A percentile compares a stretch with the other conserved stretches of the same genome.
Evolutionary conservation across 805 yeast genomes (phyloP).

Genomic region (Candida oleophila): DNA sequence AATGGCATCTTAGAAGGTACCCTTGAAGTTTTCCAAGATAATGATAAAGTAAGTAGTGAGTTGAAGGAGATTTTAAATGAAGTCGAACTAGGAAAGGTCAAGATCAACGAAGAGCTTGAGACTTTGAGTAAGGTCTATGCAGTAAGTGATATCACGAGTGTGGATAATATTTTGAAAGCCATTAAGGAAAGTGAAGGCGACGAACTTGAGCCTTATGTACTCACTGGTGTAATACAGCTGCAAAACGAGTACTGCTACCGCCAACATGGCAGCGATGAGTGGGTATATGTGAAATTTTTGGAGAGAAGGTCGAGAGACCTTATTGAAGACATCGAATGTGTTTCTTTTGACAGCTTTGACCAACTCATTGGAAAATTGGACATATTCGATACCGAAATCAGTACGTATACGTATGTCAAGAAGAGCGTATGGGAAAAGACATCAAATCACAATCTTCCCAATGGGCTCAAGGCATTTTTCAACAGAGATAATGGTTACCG

Average conservation of each 20-base stretch:
- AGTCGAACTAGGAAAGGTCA: conserved; percentile 13
- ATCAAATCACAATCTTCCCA: conserved; percentile 6
- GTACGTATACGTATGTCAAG: conserved; percentile 18
- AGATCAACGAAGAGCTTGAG: conserved; percentile 18
- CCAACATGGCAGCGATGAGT: conserved; percentile 16
- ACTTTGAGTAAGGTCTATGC: conserved; percentile 15
- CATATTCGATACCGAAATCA: conserved; percentile 9
- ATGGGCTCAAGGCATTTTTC: conserved; percentile 15
- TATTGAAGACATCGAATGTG: conserved; percentile 18
- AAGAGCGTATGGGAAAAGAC: conserved; percentile 10
- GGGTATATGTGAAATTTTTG: conserved; percentile 20
- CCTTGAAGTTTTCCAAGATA: conserved; percentile 14
- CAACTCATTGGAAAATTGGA: not conserved
- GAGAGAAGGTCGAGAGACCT: conserved; percentile 8
- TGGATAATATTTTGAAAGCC: conserved; percentile 16
- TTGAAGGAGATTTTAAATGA: conserved; percentile 17
- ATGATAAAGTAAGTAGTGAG: conserved; percentile 14
- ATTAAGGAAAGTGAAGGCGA: conserved; percentile 7
- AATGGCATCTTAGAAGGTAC: conserved; percentile 24
- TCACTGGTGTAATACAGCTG: conserved; percentile 31
- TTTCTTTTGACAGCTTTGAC: conserved; percentile 12
- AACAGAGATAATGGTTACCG: conserved; percentile 15
- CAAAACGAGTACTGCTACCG: conserved; percentile 29
- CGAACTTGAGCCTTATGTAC: conserved; percentile 18
- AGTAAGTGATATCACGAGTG: conserved; percentile 19